These are phyloP conservation scores for Circinella umbellata DNA, from an alignment of 371 early-diverging fungal species.

Conservation along the genomic window DNA sequence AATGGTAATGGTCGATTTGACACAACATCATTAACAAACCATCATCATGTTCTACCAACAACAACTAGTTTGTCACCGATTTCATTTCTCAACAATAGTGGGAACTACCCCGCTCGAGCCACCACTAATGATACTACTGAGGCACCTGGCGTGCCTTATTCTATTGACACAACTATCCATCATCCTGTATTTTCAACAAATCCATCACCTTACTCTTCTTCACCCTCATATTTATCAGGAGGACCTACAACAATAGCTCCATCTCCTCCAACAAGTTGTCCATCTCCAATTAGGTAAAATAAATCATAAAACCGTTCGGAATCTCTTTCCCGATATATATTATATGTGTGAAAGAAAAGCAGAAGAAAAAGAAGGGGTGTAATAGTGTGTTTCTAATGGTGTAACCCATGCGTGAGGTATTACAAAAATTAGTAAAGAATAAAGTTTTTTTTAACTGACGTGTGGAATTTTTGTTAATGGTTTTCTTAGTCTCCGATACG, in stretches of 20 bases:
- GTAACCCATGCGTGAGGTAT: constrained; percentile 18
- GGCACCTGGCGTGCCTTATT: constrained; percentile 7
- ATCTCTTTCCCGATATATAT: background rate
- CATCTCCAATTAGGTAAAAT: constrained; percentile 15
- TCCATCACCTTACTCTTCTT: constrained; percentile 9
- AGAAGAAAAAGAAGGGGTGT: background rate
- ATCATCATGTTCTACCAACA: background rate
- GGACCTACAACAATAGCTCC: constrained; percentile 6
- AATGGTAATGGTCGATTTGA: background rate
- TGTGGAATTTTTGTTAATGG: background rate
- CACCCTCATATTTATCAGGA: background rate
- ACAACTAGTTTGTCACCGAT: background rate
- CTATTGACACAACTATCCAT: constrained; percentile 3
- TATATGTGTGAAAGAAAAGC: too few relatives aligned
- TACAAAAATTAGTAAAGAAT: background rate
- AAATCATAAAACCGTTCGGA: background rate
- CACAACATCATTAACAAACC: background rate
- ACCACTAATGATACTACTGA: background rate
- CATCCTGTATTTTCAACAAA: background rate
- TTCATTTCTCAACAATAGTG: constrained; percentile 8
- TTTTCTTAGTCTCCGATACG: constrained; percentile 26
- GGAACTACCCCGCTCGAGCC: constrained; percentile 8
- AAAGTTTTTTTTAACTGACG: background rate
- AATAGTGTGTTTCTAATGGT: constrained; percentile 1
- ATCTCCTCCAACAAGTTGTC: constrained; percentile 20